These are phyloP conservation scores for Backusella circina DNA, from an alignment of 192 early-diverging fungal genomes.

Conservation along the genomic window DNA sequence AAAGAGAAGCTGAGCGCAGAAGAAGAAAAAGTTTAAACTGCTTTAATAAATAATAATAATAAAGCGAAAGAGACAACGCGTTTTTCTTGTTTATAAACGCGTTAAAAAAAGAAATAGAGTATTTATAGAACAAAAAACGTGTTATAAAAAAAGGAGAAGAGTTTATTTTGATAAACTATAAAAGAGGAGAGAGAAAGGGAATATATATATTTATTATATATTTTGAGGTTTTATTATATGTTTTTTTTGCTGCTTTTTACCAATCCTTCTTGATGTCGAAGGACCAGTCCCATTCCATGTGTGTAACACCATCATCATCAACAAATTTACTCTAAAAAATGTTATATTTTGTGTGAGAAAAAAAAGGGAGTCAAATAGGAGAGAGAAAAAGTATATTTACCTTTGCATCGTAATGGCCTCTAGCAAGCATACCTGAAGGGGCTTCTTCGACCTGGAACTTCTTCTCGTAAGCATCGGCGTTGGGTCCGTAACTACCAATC, in stretches of 20 bases:
- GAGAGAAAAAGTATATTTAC: constrained; percentile 24
- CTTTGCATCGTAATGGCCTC: constrained; percentile 88
- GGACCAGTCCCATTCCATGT: constrained; percentile 80
- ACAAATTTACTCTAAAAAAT: constrained; percentile 74
- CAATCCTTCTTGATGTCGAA: constrained; percentile 45
- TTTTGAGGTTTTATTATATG: not conserved
- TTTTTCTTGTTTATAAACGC: not conserved
- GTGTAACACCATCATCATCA: constrained; percentile 83
- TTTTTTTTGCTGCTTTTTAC: constrained; percentile 9
- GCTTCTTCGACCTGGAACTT: constrained; percentile 88
- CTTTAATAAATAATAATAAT: too few species aligned
- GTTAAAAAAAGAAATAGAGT: not conserved
- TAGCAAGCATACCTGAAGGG: constrained; percentile 86
- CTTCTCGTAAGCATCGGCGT: constrained; percentile 73
- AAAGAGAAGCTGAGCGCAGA: not conserved
- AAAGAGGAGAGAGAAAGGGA: not conserved
- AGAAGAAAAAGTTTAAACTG: not conserved
- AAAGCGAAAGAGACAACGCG: not conserved
- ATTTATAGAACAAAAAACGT: not conserved
- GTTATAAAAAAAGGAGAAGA: not conserved
- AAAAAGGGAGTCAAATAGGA: not conserved
- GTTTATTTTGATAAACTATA: not conserved
- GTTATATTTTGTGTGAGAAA: not conserved
- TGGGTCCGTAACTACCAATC: constrained; percentile 94
- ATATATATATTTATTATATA: not conserved